Evolutionary conservation across 495 filamentous ascomycete species (phyloP), one percentile per base, ranked within the genome.

Genomic region (Trichocladium uniseriatum): DNA sequence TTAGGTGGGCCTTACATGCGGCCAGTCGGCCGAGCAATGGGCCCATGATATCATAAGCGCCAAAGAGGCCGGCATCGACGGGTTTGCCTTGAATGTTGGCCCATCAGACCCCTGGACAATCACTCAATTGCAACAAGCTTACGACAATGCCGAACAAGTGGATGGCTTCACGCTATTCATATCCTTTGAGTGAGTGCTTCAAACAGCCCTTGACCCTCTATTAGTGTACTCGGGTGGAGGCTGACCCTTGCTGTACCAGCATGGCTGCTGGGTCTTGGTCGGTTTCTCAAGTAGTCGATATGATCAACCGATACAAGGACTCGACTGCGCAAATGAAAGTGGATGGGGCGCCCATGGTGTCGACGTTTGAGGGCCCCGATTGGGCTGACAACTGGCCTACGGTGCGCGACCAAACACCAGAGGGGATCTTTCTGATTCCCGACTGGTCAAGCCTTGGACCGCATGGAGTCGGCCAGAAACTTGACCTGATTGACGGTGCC

Each of bases 81-180:
- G 79, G 3, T 89, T 89, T 56, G 84, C 79, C 0, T 58, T 88
- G 27, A 87, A 89, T 49, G 73, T 86, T 37, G 84, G 72, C 0
- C 70, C 73, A 4, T 64, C 57, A 8, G 77, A 82, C 45, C 57
- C 60, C 0, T 76, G 71, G 57, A 78, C 71, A 11, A 65, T 67
- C n/a, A 54, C 50, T 8, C 74, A 78, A 44, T 60, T 83, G 2
- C 52, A 66, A 9, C 57, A 75, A 2, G 81, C 79, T 0, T 84
- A 79, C 54, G 52, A 65, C 20, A 78, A 75, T 5, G 82, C 82
- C 6, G 71, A 75, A 29, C 52, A 60, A 9, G 62, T 73, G 10
- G 60, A 67, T 11, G 54, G 48, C 11, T 86, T 89, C 63, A 76
- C 70, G 22, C 42, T 88, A 28, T 82, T 87, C 52, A 57, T 86